Percentiles rank a stretch among this genome's conserved stretches.
Evolutionary conservation across 108 stramenopile genomes (phyloP).

Genomic region (Pseudonitzschia multiseries): DNA sequence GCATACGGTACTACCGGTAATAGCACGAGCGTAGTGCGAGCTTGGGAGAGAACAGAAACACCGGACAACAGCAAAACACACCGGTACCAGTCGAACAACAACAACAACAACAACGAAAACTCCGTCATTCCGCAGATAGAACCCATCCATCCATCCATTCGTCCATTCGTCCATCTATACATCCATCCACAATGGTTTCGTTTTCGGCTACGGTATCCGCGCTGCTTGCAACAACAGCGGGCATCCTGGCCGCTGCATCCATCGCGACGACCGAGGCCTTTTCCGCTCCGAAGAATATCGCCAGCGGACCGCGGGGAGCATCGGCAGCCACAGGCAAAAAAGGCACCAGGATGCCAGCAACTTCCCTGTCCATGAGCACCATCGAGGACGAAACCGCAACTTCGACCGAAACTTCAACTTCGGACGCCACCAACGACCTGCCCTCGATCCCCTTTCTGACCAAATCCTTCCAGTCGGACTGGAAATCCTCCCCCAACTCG

Average conservation of each 20-base stretch:
- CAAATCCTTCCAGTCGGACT: conserved; percentile 52
- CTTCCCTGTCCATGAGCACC: background rate
- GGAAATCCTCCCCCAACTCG: conserved; percentile 22
- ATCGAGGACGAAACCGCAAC: background rate
- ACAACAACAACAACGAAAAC: too few species aligned
- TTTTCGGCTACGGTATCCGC: background rate
- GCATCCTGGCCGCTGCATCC: background rate
- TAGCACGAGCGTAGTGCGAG: too few species aligned
- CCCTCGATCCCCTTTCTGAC: conserved; percentile 53
- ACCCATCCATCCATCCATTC: background rate
- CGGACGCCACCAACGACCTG: conserved; percentile 13
- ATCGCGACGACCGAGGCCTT: background rate
- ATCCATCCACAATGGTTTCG: background rate
- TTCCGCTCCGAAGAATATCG: background rate
- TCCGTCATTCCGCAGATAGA: too few species aligned
- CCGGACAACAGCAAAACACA: too few species aligned
- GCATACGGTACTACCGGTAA: too few species aligned
- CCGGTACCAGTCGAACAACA: too few species aligned
- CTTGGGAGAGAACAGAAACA: too few species aligned
- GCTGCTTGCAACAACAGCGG: background rate
- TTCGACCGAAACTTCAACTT: background rate
- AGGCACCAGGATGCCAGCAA: background rate
- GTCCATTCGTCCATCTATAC: too few species aligned
- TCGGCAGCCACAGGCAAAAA: too few species aligned
- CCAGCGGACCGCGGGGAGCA: too few species aligned